Evolutionary conservation across 2,329 filamentous ascomycete species (phyloP).

Genomic region (Hymenoscyphus occultus): DNA sequence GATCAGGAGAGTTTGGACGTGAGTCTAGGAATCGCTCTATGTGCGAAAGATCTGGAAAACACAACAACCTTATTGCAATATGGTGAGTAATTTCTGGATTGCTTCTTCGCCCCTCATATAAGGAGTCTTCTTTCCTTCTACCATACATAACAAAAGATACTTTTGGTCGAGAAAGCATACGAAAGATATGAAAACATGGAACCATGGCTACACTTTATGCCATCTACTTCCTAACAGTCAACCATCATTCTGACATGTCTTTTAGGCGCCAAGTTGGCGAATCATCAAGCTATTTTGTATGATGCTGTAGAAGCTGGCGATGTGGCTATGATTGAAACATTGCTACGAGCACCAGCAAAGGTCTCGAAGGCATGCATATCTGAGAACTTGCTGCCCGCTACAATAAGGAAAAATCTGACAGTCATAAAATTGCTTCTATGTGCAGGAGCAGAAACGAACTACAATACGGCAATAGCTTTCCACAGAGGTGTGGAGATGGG

Average conservation of each 20-base stretch:
- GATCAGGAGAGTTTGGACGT: slow-evolving; percentile 22
- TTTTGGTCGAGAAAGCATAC: too few species aligned
- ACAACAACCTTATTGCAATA: slow-evolving; percentile 20
- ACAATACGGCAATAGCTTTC: slow-evolving; percentile 51
- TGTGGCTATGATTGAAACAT: slow-evolving; percentile 12
- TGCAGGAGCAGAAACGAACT: slow-evolving; percentile 48
- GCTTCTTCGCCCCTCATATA: neutral
- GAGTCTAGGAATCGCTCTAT: slow-evolving; percentile 18
- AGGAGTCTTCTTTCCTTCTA: neutral
- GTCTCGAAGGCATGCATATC: slow-evolving; percentile 16
- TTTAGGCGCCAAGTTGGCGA: slow-evolving; percentile 18
- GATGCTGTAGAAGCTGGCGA: slow-evolving; percentile 16
- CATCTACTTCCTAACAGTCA: neutral
- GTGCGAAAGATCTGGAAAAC: slow-evolving; percentile 12
- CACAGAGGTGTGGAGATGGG: slow-evolving; percentile 48
- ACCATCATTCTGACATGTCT: neutral
- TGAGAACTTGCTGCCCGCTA: slow-evolving; percentile 16
- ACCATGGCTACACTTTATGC: neutral
- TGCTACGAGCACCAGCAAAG: slow-evolving; percentile 19
- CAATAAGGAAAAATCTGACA: slow-evolving; percentile 8
- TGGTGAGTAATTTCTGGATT: slow-evolving; percentile 13
- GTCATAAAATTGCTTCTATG: slow-evolving; percentile 12
- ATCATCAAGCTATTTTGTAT: slow-evolving; percentile 11
- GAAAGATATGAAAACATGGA: neutral
- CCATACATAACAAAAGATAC: too few species aligned